Base-by-base conservation (phyloP, 306 rosid species). In the Prunus armeniaca region DNA sequence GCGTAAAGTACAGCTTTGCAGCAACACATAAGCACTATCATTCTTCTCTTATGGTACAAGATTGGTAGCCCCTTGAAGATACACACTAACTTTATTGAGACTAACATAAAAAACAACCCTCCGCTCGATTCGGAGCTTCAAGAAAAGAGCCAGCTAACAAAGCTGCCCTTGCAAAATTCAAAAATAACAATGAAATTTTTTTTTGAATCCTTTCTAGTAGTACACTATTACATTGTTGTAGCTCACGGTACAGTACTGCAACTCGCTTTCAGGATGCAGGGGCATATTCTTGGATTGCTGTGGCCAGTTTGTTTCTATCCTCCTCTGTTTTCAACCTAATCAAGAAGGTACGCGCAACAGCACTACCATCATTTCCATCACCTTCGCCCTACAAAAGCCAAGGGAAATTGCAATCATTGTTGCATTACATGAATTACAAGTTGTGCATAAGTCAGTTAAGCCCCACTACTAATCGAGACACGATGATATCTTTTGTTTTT, bases 261-360 rank as follows among this genome's bases (percentile, higher is more conserved):
- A 34, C 73, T 62, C 56, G 2, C 41, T 69, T 69, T 90, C 86
- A 90, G 43, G 93, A 82, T 32, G 81, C 80, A 2, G 99, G 99
- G 50, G 99, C 91, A 81, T 86, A 89, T 66, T 92, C 97, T 92
- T 89, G 90, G 84, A 96, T 92, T 14, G 89, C 92, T 46, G 92
- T 79, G 24, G 93, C 90, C 71, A 96, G 87, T 74, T 91, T 89
- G 70, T 88, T 80, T 73, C 97, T 84, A 83, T 92, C 99, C 47
- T 91, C 99, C 78, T 80, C 98, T 1, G 99, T 86, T 82, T 89
- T 96, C 87, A 88, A 78, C 78, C 96, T 88, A 72, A 96, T 88
- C 85, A 91, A 88, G 86, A 88, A 96, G 22, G 99, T 96, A 2
- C 90, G 97, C 11, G 98, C 93, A 69, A 89, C 90, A 11, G 87